phyloP scores from a whole-genome alignment of 441 rosid species.

The Brassica hybrid region DNA sequence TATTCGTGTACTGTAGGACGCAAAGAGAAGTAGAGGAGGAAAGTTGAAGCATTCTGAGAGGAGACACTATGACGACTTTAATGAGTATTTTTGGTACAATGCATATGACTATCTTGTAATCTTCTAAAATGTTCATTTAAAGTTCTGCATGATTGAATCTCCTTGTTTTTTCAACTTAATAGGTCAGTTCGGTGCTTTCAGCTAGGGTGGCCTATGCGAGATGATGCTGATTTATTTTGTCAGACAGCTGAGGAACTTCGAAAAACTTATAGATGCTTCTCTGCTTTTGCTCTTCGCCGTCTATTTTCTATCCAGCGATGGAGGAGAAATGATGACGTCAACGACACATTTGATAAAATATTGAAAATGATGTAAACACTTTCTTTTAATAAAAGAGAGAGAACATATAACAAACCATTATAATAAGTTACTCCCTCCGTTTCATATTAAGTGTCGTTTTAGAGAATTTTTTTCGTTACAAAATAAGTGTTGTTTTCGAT shows the following conservation, averaged over 20 bases:
- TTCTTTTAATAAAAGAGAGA: neutral
- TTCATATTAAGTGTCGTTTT: too few species aligned
- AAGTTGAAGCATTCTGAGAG: constrained; percentile 88
- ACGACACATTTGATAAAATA: constrained; percentile 41
- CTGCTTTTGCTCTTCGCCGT: constrained; percentile 55
- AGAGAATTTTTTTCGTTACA: too few species aligned
- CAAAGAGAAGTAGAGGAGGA: constrained; percentile 55
- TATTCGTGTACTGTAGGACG: constrained; percentile 40
- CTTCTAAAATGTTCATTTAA: constrained; percentile 8
- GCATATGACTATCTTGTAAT: constrained; percentile 9
- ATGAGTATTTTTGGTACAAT: constrained; percentile 67
- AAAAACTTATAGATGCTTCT: constrained; percentile 41
- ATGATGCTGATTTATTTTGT: constrained; percentile 91
- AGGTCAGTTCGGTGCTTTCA: constrained; percentile 67
- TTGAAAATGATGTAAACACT: neutral
- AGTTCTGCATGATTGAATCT: too few species aligned
- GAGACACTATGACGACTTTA: constrained; percentile 98
- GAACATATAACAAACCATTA: neutral
- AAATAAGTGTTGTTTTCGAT: too few species aligned
- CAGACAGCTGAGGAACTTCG: constrained; percentile 29
- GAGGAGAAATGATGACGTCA: constrained; percentile 41
- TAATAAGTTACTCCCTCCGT: too few species aligned
- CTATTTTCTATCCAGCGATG: constrained; percentile 57
- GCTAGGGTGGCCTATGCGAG: constrained; percentile 99
- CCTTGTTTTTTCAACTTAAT: neutral